Percentiles rank a stretch among this genome's conserved stretches.
Evolutionary conservation across 352 stramenopile genomes (phyloP).

Genomic region (Lagenidium giganteum): DNA sequence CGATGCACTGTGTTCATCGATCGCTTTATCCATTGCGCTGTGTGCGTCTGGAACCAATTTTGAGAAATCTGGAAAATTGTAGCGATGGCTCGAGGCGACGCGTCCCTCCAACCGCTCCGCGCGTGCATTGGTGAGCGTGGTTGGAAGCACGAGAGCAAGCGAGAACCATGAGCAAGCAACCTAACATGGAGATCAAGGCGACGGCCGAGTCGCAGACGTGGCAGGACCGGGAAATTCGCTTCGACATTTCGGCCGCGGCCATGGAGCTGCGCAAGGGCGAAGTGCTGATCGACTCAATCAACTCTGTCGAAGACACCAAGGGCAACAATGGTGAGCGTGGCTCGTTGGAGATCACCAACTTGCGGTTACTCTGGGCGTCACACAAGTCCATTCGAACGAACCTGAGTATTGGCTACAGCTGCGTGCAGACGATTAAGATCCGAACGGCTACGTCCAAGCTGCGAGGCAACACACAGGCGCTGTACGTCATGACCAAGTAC

Average conservation of each 20-base stretch:
- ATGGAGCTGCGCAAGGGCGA: constrained; percentile 82
- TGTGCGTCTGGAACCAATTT: no score
- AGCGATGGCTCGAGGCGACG: no score
- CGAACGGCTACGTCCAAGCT: constrained; percentile 86
- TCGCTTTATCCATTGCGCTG: no score
- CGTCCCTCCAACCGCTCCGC: no score
- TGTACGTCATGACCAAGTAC: constrained; percentile 92
- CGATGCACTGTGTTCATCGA: no score
- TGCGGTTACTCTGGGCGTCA: constrained; percentile 87
- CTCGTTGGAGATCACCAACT: constrained; percentile 88
- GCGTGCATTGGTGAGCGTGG: no score
- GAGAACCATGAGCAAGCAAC: no score
- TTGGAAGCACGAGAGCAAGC: no score
- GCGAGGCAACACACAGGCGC: constrained; percentile 85
- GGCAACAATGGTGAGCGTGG: constrained; percentile 92
- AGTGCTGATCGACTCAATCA: constrained; percentile 87
- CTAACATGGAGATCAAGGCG: constrained; percentile 46
- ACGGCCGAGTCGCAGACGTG: constrained; percentile 63
- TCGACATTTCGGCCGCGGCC: constrained; percentile 59
- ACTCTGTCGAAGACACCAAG: constrained; percentile 94
- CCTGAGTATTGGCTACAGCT: constrained; percentile 83
- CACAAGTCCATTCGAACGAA: constrained; percentile 86
- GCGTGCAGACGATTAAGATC: constrained; percentile 86
- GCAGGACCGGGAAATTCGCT: constrained; percentile 90
- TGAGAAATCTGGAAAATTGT: no score